These are phyloP conservation scores for Coemansia sp. DNA, from an alignment of 192 early-diverging fungal genomes.

Conservation along the genomic window DNA sequence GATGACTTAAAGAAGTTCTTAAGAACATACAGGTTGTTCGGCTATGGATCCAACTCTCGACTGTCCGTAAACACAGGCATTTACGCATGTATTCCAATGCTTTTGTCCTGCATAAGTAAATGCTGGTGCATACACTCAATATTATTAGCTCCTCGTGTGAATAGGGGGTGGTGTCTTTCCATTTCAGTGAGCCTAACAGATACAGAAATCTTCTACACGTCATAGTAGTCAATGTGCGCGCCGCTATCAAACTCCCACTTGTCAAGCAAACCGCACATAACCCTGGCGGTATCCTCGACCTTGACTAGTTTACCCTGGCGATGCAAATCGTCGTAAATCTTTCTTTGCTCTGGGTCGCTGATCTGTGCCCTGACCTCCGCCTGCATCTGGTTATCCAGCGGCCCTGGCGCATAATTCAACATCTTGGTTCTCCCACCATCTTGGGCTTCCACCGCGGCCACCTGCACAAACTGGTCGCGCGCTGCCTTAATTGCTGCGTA, in stretches of 20 bases:
- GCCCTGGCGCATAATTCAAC: conserved; percentile 87
- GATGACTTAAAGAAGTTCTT: too few relatives aligned
- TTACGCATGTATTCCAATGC: too few relatives aligned
- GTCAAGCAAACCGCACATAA: conserved; percentile 63
- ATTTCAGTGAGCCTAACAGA: too few relatives aligned
- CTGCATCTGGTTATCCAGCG: conserved; percentile 85
- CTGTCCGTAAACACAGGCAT: too few relatives aligned
- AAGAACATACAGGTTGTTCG: too few relatives aligned
- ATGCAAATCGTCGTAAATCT: conserved; percentile 66
- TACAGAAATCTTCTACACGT: conserved; percentile 14
- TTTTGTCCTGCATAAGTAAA: too few relatives aligned
- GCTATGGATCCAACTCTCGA: too few relatives aligned
- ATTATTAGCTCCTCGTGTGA: too few relatives aligned
- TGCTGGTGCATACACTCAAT: too few relatives aligned
- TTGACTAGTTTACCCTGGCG: conserved; percentile 65
- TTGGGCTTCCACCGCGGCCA: conserved; percentile 67
- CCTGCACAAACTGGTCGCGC: conserved; percentile 70
- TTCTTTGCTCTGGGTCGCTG: conserved; percentile 63
- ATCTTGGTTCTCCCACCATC: conserved; percentile 56
- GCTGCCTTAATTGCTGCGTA: conserved; percentile 83
- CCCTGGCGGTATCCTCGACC: conserved; percentile 63
- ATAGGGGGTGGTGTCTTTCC: too few relatives aligned
- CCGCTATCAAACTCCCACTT: conserved; percentile 62
- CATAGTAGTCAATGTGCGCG: conserved; percentile 71
- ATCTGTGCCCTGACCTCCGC: conserved; percentile 66